Evolutionary conservation across 2,329 filamentous ascomycete genomes (phyloP), one percentile per base, ranked within the genome.

Genomic region (Venturia aucupariae): DNA sequence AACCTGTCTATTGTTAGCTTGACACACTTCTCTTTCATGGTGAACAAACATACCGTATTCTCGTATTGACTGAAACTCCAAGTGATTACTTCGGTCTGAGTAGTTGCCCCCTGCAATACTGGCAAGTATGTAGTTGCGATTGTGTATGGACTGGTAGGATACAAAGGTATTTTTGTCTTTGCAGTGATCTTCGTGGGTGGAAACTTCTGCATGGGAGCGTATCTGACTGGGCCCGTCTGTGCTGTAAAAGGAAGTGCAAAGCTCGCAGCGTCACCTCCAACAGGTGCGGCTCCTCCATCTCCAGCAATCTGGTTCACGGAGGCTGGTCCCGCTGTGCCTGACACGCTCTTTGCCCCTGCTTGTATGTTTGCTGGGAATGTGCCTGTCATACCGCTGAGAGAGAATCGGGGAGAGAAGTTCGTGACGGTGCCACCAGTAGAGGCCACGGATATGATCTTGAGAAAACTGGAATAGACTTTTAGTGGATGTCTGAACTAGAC

Each of bases 351-450:
- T 24, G 61, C 62, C 5, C 69, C 70, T 81, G 84, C n/a, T 30
- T 70, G 68, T 59, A 82, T 73, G 44, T 70, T 70, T 1, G 77
- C 66, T 1, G 80, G 75, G 69, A 87, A 87, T 4, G 75, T 75
- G 44, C 86, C 86, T 2, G 81, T 86, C 86, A 89, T 88, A 68
- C 80, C 81, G 13, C 78, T 78, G 62, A 89, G 76, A n/a, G 82
- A 81, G 74, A 90, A 90, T 67, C 86, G 85, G 61, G 77, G 69
- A 13, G 86, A 88, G 71, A 81, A 88, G 69, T 83, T 85, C 64
- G 80, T 82, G 24, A 85, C 76, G 4, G 79, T 81, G 39, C 81
- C 81, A 44, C 83, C 81, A n/a, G 79, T 78, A 22, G 78, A 77
- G 5, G 79, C 80, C 7, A 79, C 78, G 19, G 84, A 82, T 65